Conservation (phyloP, 2,329 filamentous ascomycete genomes). For the Rosellinia necatrix region DNA sequence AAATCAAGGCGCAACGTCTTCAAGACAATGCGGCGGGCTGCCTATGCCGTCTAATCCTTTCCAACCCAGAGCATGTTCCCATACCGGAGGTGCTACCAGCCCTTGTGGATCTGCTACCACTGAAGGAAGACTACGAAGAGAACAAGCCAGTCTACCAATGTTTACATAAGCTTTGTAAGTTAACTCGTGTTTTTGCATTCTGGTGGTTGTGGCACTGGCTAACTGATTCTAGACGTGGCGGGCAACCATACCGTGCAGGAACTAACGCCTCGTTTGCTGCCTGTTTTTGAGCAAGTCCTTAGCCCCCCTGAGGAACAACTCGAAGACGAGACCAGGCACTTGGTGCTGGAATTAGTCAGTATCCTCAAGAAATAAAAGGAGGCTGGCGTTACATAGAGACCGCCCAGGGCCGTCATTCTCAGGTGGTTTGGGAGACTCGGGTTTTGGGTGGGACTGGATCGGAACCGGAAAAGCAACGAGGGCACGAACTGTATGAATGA, state of each 20-base stretch:
- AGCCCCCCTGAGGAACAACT: constrained; percentile 75
- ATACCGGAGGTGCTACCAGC: constrained; percentile 81
- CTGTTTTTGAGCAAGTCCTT: constrained; percentile 75
- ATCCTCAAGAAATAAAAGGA: constrained; percentile 33
- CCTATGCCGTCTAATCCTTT: constrained; percentile 87
- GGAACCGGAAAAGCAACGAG: constrained; percentile 29
- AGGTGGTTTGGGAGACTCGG: constrained; percentile 7
- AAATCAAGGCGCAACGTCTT: constrained; percentile 76
- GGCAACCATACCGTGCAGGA: constrained; percentile 71
- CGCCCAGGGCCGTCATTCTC: constrained; percentile 1
- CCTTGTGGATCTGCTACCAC: constrained; percentile 77
- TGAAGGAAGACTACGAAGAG: constrained; percentile 95
- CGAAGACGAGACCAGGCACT: constrained; percentile 69
- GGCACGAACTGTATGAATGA: constrained; percentile 38
- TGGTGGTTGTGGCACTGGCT: constrained; percentile 28
- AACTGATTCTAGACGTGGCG: constrained; percentile 57
- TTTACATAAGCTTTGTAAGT: constrained; percentile 83
- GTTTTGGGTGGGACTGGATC: constrained; percentile 7
- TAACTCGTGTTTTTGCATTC: background rate
- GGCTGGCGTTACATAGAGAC: background rate
- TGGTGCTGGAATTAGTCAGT: constrained; percentile 66
- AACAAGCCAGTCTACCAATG: constrained; percentile 92
- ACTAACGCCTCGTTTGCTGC: constrained; percentile 71
- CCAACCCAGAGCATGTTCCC: constrained; percentile 81
- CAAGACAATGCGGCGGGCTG: constrained; percentile 94